Conservation (phyloP, 495 filamentous ascomycete genomes). For the Usnea hakonensis region DNA sequence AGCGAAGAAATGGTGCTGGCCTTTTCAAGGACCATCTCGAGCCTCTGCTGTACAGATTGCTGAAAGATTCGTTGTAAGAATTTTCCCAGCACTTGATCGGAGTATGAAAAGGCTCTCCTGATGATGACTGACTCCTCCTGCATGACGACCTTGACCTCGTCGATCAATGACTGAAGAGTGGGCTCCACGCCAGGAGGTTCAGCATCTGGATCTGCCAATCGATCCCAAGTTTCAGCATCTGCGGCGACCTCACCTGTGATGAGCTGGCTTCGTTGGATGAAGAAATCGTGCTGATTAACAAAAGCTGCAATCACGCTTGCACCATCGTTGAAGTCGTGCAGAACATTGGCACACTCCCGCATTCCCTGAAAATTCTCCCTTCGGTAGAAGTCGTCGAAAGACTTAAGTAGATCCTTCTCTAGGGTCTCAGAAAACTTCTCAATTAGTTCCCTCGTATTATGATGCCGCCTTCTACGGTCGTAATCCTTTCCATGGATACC, state of each 20-base stretch:
- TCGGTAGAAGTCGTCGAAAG: constrained; percentile 94
- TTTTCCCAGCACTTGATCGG: constrained; percentile 83
- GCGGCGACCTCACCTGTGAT: constrained; percentile 83
- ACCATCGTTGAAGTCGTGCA: constrained; percentile 93
- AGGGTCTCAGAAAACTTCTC: constrained; percentile 95
- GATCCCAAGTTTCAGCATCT: constrained; percentile 81
- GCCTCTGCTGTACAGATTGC: constrained; percentile 89
- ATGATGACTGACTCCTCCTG: constrained; percentile 96
- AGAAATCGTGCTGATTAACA: constrained; percentile 98
- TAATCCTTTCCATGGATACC: constrained; percentile 36
- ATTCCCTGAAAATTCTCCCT: constrained; percentile 93
- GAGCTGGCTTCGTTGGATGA: constrained; percentile 85
- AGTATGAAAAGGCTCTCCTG: constrained; percentile 88
- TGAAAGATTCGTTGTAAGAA: constrained; percentile 96
- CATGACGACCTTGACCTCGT: constrained; percentile 91
- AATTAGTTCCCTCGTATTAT: constrained; percentile 79
- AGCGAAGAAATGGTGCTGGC: constrained; percentile 83
- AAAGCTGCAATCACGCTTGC: constrained; percentile 89
- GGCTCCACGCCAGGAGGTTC: constrained; percentile 86
- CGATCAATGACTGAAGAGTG: constrained; percentile 81
- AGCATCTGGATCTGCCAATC: constrained; percentile 85
- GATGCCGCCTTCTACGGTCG: constrained; percentile 32
- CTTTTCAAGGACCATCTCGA: constrained; percentile 95
- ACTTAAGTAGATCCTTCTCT: constrained; percentile 89
- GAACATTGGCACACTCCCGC: constrained; percentile 86